These are phyloP conservation scores for Chernovozyma sophiae-reginae DNA, from an alignment of 1,139 yeast genomes.

Conservation along the genomic window DNA sequence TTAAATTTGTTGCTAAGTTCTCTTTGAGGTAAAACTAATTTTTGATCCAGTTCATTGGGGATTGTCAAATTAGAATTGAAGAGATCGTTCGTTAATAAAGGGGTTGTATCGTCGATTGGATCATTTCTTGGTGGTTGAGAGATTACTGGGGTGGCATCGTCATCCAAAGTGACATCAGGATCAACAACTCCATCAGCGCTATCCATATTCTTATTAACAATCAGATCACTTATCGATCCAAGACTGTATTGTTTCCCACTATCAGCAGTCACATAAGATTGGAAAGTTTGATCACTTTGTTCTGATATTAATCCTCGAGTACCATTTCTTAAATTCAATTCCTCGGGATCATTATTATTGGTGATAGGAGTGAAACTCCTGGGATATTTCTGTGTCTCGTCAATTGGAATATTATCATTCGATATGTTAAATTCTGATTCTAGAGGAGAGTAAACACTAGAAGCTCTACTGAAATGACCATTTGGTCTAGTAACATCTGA, in stretches of 20 bases:
- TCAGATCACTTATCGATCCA: constrained; percentile 30
- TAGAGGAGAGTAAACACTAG: constrained; percentile 31
- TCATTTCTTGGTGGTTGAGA: constrained; percentile 10
- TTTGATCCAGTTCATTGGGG: neutral
- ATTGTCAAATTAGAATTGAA: neutral
- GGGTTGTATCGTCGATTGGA: constrained; percentile 26
- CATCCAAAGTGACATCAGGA: constrained; percentile 13
- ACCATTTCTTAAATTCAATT: too few species aligned
- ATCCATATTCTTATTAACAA: constrained; percentile 16
- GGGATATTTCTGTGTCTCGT: neutral
- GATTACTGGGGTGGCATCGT: constrained; percentile 31
- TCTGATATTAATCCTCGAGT: constrained; percentile 12
- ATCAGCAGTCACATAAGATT: constrained; percentile 24
- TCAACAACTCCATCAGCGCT: constrained; percentile 7
- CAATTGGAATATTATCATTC: constrained; percentile 1
- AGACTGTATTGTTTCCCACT: constrained; percentile 24
- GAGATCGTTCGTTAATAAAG: constrained; percentile 9
- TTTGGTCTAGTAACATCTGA: neutral
- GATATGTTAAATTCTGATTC: constrained; percentile 14
- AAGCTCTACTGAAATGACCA: constrained; percentile 25
- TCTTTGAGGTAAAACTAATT: constrained; percentile 29
- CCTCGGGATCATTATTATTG: constrained; percentile 4
- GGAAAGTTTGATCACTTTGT: constrained; percentile 23
- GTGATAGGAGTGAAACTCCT: neutral
- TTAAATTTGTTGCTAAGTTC: constrained; percentile 36